Percentiles rank a stretch among this genome's conserved stretches.
Conservation (phyloP, 441 rosid species). For the Brassica balearica region DNA sequence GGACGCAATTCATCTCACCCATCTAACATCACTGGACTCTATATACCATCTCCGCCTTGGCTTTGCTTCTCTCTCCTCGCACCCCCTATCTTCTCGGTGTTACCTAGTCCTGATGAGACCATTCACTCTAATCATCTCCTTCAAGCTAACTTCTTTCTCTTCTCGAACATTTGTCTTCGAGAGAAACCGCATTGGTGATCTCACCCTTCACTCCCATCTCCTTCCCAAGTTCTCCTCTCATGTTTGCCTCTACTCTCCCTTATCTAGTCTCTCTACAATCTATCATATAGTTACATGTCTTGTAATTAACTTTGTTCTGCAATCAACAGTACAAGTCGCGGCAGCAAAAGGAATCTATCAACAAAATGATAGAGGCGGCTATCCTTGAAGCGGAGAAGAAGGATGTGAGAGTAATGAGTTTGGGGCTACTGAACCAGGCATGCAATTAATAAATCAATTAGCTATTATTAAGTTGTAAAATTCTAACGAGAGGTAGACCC, state of each 20-base stretch:
- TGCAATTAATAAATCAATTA: slow-evolving; percentile 14
- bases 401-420: slow-evolving; percentile 56
- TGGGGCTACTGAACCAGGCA: slow-evolving; percentile 74
- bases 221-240: slow-evolving; percentile 50
- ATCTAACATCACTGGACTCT: slow-evolving; percentile 57
- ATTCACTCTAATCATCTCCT: slow-evolving; percentile 42
- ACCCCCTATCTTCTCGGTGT: slow-evolving; percentile 48
- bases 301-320: neutral
- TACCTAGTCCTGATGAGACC: slow-evolving; percentile 51
- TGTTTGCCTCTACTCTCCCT: slow-evolving; percentile 10
- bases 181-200: slow-evolving; percentile 49
- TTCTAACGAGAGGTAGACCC: neutral
- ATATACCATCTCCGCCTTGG: slow-evolving; percentile 59
- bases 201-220: slow-evolving; percentile 60
- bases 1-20: slow-evolving; percentile 59
- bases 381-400: slow-evolving; percentile 59
- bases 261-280: neutral
- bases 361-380: slow-evolving; percentile 57
- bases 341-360: slow-evolving; percentile 44
- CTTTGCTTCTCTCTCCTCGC: slow-evolving; percentile 56
- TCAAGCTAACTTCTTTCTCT: slow-evolving; percentile 39
- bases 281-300: neutral
- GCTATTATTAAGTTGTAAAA: slow-evolving; percentile 10
- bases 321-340: slow-evolving; percentile 43
- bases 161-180: slow-evolving; percentile 50